Percentiles rank a stretch among this genome's conserved stretches.
These are phyloP conservation scores for Eremochloa ophiuroides DNA, from an alignment of 176 grass and related monocot genomes.

Conservation along the genomic window DNA sequence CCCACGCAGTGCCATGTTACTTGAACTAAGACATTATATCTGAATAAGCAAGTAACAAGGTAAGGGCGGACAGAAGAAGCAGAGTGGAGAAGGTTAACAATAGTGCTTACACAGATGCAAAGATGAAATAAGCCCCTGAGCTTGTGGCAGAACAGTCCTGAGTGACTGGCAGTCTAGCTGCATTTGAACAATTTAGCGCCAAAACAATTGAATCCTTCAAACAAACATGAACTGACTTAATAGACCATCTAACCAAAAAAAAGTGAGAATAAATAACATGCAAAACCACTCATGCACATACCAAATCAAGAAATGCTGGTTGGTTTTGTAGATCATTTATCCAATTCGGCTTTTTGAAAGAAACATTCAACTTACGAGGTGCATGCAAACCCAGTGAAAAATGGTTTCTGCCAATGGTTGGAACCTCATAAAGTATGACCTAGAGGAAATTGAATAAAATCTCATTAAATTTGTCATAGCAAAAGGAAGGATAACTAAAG, in stretches of 20 bases:
- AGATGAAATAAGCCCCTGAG: slow-evolving; percentile 29
- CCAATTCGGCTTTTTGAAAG: slow-evolving; percentile 65
- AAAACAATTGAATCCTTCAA: slow-evolving; percentile 66
- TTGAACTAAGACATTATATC: slow-evolving; percentile 39
- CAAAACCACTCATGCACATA: slow-evolving; percentile 31
- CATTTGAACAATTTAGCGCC: slow-evolving; percentile 85
- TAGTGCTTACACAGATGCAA: slow-evolving; percentile 54
- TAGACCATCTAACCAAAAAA: slow-evolving; percentile 2
- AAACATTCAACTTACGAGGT: slow-evolving; percentile 25
- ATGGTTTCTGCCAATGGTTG: slow-evolving; percentile 69
- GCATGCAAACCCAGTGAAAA: slow-evolving; percentile 52
- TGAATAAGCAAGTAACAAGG: slow-evolving; percentile 37
- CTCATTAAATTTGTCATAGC: slow-evolving; percentile 17
- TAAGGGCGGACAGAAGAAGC: slow-evolving; percentile 30
- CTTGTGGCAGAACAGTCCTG: slow-evolving; percentile 28
- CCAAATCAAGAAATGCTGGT: slow-evolving; percentile 61
- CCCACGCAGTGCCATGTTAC: slow-evolving; percentile 42
- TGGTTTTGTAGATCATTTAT: slow-evolving; percentile 63
- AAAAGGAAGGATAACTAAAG: neutral
- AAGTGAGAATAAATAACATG: slow-evolving; percentile 20
- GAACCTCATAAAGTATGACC: slow-evolving; percentile 81
- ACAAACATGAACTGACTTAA: slow-evolving; percentile 25
- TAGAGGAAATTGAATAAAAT: slow-evolving; percentile 42
- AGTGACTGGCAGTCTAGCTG: slow-evolving; percentile 38
- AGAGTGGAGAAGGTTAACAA: slow-evolving; percentile 9